phyloP scores from a whole-genome alignment of 306 rosid species.

The Leucaena leucocephala region DNA sequence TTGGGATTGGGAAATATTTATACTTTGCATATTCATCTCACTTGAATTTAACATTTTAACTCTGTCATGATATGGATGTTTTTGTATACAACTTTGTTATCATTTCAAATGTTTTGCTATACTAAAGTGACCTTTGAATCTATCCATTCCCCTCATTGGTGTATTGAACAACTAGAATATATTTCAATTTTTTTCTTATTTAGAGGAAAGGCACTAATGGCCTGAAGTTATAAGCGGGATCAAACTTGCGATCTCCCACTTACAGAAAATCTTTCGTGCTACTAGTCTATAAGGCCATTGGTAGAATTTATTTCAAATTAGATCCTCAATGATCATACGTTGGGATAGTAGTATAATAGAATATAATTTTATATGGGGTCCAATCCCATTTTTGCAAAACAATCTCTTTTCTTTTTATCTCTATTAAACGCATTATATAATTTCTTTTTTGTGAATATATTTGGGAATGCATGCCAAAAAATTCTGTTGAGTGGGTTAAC shows the following conservation, averaged over 20 bases:
- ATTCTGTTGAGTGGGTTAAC: background rate
- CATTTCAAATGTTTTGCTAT: background rate
- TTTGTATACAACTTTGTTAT: constrained; percentile 1
- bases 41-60: background rate
- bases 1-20: background rate
- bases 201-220: too few relatives aligned
- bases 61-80: background rate
- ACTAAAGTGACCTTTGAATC: constrained; percentile 4
- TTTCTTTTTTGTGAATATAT: background rate
- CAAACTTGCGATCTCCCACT: too few relatives aligned
- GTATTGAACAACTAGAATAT: background rate
- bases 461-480: background rate
- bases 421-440: background rate
- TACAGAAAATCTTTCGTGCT: too few relatives aligned
- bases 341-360: background rate
- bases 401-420: too few relatives aligned
- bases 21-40: background rate
- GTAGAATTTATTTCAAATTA: too few relatives aligned
- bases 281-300: too few relatives aligned
- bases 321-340: background rate
- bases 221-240: too few relatives aligned
- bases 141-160: background rate
- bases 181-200: too few relatives aligned
- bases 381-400: too few relatives aligned
- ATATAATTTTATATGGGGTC: background rate